Conservation (phyloP, 2,329 filamentous ascomycete genomes). For the Monascus ruber region DNA sequence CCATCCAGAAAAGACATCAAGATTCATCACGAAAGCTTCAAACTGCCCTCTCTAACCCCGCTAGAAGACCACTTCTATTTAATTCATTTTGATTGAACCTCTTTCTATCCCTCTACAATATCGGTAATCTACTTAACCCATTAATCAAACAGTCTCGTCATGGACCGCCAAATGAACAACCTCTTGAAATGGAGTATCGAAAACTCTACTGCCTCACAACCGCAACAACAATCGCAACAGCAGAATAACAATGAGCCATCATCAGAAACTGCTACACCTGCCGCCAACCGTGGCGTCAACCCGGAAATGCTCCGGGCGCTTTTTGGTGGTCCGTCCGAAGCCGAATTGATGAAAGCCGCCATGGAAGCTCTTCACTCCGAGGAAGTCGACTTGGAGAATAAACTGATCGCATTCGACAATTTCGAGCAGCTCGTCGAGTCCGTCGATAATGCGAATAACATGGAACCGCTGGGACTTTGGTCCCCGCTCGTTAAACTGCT, state of each 20-base stretch:
- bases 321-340: constrained; percentile 76
- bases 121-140: too few species aligned
- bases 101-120: too few species aligned
- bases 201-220: constrained; percentile 41
- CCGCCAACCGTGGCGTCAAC: constrained; percentile 41
- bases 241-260: constrained; percentile 1
- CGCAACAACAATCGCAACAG: constrained; percentile 18
- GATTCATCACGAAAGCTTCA: too few species aligned
- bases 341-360: constrained; percentile 77
- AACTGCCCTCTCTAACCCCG: too few species aligned
- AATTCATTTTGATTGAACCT: too few species aligned
- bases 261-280: constrained; percentile 21
- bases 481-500: constrained; percentile 64
- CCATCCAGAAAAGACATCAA: background rate
- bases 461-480: constrained; percentile 71
- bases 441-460: constrained; percentile 94
- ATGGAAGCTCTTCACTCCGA: constrained; percentile 65
- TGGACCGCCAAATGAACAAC: constrained; percentile 57
- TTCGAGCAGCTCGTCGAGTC: constrained; percentile 85
- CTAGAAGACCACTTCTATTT: too few species aligned
- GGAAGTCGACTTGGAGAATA: constrained; percentile 59
- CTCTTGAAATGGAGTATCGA: constrained; percentile 70
- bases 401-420: constrained; percentile 82
- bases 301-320: constrained; percentile 61
- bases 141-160: constrained; percentile 20